phyloP scores from a whole-genome alignment of 2,329 filamentous ascomycete genomes.

The Sporothrix inflata region DNA sequence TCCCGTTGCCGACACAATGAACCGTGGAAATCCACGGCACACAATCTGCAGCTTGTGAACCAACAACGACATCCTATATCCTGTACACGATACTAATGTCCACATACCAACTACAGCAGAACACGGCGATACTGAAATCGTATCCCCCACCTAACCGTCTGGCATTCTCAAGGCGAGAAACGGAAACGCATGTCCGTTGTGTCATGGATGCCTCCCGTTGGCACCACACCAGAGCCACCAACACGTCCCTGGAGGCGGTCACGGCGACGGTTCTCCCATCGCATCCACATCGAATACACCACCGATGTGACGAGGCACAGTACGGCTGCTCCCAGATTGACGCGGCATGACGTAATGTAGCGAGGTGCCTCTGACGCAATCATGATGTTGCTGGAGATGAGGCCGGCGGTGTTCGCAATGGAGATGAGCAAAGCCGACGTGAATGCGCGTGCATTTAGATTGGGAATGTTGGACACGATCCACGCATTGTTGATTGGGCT shows the following conservation, averaged over 20 bases:
- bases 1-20: no score
- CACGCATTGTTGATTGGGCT: constrained; percentile 2
- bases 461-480: neutral
- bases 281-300: neutral
- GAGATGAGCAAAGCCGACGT: neutral
- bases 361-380: neutral
- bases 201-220: neutral
- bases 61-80: no score
- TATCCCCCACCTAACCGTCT: no score
- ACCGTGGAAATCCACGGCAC: no score
- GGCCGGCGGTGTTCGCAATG: neutral
- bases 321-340: neutral
- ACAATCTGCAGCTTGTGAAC: no score
- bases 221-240: neutral
- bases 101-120: no score
- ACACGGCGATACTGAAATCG: no score
- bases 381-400: neutral
- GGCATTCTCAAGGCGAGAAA: neutral
- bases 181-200: neutral
- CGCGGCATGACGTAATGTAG: neutral
- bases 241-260: neutral
- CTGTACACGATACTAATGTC: no score
- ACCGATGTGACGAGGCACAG: neutral
- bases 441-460: neutral
- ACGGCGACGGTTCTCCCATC: neutral